Conservation (phyloP, 176 grass and related monocot species). For the Hordeum marinum region DNA sequence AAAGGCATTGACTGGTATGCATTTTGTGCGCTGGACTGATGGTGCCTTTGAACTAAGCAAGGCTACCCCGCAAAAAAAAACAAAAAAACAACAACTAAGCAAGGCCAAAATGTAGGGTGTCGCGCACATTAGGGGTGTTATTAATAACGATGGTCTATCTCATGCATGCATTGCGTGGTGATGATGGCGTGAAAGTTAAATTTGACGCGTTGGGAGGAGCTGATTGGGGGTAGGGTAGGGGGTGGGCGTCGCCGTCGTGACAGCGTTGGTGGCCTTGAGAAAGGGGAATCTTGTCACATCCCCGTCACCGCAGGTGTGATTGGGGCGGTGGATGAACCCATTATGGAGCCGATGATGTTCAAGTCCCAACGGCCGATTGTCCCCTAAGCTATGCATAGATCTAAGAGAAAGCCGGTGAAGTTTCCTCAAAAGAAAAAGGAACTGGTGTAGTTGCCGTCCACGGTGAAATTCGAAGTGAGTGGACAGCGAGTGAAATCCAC, state of each 20-base stretch:
- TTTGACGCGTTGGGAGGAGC: neutral
- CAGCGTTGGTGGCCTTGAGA: neutral
- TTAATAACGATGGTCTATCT: neutral
- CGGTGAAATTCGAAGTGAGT: too few species aligned
- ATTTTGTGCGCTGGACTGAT: slow-evolving; percentile 10
- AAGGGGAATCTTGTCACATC: neutral
- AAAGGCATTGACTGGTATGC: slow-evolving; percentile 7
- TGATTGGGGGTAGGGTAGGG: neutral
- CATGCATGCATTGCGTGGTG: neutral
- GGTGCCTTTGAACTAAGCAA: slow-evolving; percentile 14
- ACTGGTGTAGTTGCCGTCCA: neutral
- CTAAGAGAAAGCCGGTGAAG: neutral
- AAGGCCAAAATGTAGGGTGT: neutral
- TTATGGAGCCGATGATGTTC: neutral
- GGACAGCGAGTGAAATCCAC: too few species aligned
- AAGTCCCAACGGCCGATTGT: neutral
- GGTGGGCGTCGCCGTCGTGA: neutral
- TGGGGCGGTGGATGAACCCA: neutral
- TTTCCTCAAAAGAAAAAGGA: too few species aligned
- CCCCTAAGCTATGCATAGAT: neutral
- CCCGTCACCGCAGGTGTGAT: neutral
- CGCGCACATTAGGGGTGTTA: neutral
- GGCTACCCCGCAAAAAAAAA: too few species aligned
- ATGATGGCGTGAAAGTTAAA: neutral
- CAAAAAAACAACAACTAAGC: too few species aligned